Percentiles rank a stretch among this genome's conserved stretches.
Evolutionary conservation across 2,329 filamentous ascomycete genomes (phyloP).

Genomic region (Xylaria sp.): DNA sequence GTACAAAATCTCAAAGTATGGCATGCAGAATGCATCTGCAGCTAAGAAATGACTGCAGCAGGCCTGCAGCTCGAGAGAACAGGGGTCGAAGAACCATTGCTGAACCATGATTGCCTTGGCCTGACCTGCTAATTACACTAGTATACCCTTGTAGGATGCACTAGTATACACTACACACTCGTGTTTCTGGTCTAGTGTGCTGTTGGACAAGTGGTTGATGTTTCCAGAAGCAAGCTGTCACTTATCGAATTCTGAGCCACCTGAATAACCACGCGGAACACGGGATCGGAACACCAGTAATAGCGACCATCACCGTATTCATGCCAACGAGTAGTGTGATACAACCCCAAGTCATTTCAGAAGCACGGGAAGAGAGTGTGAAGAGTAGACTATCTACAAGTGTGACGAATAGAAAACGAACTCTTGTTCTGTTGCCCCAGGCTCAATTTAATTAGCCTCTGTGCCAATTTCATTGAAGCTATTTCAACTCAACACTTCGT

Average conservation of each 20-base stretch:
- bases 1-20: constrained; percentile 43
- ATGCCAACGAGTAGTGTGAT: not conserved
- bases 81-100: constrained; percentile 34
- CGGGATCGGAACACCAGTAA: constrained; percentile 9
- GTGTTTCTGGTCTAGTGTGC: not conserved
- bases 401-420: not conserved
- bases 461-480: not conserved
- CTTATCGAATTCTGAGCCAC: constrained; percentile 18
- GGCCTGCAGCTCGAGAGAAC: constrained; percentile 43
- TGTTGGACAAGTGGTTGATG: not conserved
- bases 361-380: not conserved
- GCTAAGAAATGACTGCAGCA: constrained; percentile 47
- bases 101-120: constrained; percentile 8
- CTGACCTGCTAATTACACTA: constrained; percentile 24
- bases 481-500: not conserved
- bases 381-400: not conserved
- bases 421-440: not conserved
- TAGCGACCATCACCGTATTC: not conserved
- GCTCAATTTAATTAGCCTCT: not conserved
- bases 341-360: constrained; percentile 6
- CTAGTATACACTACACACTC: not conserved
- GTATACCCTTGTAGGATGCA: not conserved
- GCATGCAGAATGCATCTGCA: constrained; percentile 51
- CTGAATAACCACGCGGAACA: constrained; percentile 9
- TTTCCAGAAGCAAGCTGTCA: constrained; percentile 32